A percentile compares a stretch with the other conserved stretches of the same genome.
These are phyloP conservation scores for Agrocybe praecox DNA, from an alignment of 768 basidiomycete species.

Conservation along the genomic window DNA sequence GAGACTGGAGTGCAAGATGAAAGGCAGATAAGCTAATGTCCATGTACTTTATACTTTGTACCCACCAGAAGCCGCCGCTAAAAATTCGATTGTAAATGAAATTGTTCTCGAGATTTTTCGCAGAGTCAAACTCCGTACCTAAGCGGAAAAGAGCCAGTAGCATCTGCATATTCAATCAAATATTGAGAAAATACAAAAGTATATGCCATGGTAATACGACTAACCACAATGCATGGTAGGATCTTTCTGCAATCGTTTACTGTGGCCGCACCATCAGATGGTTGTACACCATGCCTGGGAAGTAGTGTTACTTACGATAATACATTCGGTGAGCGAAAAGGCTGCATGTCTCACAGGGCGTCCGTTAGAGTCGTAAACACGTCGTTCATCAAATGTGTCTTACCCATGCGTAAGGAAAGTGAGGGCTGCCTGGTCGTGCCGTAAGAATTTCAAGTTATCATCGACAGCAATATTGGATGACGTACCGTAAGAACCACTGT, in stretches of 20 bases:
- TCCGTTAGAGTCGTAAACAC: not conserved
- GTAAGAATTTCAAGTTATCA: not conserved
- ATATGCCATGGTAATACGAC: not conserved
- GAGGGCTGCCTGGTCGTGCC: conserved; percentile 22
- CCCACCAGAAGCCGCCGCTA: conserved; percentile 30
- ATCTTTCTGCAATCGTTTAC: conserved; percentile 15
- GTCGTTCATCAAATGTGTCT: not conserved
- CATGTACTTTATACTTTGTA: not conserved
- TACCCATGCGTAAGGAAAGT: conserved; percentile 30
- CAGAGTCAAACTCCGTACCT: not conserved
- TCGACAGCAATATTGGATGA: not conserved
- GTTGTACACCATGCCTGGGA: not conserved
- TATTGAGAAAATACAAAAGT: not conserved
- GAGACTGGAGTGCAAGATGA: conserved; percentile 5
- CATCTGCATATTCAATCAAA: not conserved
- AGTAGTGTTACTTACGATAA: conserved; percentile 25
- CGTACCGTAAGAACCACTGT: conserved; percentile 26
- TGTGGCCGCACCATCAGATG: not conserved
- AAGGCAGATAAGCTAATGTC: not conserved
- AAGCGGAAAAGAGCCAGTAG: not conserved
- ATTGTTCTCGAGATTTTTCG: no score
- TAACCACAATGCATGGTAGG: conserved; percentile 1
- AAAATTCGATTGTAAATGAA: not conserved
- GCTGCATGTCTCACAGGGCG: conserved; percentile 13
- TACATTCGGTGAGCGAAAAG: conserved; percentile 40